Conservation (phyloP, 331 rosid species). For the Malus hybrid region DNA sequence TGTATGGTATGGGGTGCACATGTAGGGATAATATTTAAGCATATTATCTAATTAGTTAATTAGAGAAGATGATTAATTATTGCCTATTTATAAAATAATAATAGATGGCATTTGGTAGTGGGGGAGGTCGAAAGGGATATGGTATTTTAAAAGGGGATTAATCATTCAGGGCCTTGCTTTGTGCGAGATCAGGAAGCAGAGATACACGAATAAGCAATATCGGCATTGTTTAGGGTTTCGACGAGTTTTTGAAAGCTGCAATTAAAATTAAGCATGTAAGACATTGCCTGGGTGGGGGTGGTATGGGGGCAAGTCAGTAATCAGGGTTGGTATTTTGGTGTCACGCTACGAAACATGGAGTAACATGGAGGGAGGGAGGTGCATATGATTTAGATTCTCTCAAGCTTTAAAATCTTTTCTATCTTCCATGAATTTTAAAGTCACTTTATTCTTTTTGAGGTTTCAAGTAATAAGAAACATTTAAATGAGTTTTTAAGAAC, state of each 20-base stretch:
- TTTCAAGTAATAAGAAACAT: background rate
- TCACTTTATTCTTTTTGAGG: background rate
- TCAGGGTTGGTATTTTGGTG: background rate
- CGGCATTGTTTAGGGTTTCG: background rate
- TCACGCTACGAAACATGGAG: slow-evolving; percentile 12
- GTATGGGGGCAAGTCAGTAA: background rate
- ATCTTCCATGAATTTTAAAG: background rate
- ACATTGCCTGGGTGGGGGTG: background rate
- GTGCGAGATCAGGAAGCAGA: slow-evolving; percentile 53
- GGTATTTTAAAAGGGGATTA: slow-evolving; percentile 19
- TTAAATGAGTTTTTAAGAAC: no score
- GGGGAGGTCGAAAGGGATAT: background rate
- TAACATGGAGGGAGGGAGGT: slow-evolving; percentile 12
- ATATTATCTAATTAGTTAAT: background rate
- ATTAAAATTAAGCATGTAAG: background rate
- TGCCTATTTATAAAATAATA: background rate
- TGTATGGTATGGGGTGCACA: slow-evolving; percentile 8
- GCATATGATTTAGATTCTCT: slow-evolving; percentile 7
- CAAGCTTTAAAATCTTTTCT: background rate
- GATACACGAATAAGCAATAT: background rate
- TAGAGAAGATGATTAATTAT: background rate
- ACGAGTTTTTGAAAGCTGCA: background rate
- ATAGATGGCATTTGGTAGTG: slow-evolving; percentile 5
- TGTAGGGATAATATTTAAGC: background rate
- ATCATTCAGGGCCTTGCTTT: slow-evolving; percentile 42